Evolutionary conservation across 768 basidiomycete genomes (phyloP).

Genomic region (Russula sp.): DNA sequence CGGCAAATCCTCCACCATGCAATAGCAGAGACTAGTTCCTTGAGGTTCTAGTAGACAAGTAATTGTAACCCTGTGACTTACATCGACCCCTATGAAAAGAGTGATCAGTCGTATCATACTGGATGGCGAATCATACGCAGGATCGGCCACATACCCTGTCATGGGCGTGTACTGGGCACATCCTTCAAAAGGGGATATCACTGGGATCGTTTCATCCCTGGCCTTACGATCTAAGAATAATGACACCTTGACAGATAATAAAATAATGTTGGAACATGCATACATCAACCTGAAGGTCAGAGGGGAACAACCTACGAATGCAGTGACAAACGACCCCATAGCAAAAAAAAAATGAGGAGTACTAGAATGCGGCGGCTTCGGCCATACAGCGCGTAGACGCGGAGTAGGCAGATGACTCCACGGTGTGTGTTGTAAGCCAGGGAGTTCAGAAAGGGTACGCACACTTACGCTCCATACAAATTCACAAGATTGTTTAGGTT

Average conservation of each 20-base stretch:
- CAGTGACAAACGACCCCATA: no score
- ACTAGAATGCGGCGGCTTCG: constrained; percentile 9
- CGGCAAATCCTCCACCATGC: constrained; percentile 15
- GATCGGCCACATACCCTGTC: constrained; percentile 12
- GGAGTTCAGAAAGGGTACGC: neutral
- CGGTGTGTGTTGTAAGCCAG: neutral
- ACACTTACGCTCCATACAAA: neutral
- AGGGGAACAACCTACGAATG: neutral
- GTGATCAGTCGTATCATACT: neutral
- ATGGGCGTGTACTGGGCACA: constrained; percentile 10
- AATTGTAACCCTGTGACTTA: neutral
- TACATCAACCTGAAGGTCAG: neutral
- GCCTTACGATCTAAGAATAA: neutral
- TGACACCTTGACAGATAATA: neutral
- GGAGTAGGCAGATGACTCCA: constrained; percentile 4
- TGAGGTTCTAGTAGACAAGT: neutral
- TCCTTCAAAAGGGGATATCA: constrained; percentile 9
- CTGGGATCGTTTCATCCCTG: neutral
- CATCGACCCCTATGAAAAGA: constrained; percentile 9
- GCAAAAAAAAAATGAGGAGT: neutral
- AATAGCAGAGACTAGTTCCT: constrained; percentile 10
- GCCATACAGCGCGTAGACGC: constrained; percentile 18
- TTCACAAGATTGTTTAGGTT: neutral
- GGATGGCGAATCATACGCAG: neutral
- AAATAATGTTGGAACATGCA: neutral